Evolutionary conservation across 2,329 filamentous ascomycete species (phyloP).

Genomic region (Pyrenophora seminiperda): DNA sequence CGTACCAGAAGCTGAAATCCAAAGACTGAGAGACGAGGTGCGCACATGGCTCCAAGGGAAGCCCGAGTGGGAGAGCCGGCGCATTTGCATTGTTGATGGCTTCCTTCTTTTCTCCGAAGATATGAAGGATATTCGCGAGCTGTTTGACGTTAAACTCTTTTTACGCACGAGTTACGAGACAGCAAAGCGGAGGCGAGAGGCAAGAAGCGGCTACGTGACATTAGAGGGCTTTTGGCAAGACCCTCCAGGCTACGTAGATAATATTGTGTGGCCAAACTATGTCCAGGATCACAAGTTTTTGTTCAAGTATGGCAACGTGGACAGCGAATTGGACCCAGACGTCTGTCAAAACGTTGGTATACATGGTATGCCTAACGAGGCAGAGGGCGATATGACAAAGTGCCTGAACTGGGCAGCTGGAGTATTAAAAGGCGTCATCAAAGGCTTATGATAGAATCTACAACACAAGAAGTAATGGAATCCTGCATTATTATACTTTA

Average conservation of each 20-base stretch:
- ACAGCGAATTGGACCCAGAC: constrained; percentile 58
- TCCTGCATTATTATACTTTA: constrained; percentile 13
- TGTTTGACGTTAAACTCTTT: constrained; percentile 79
- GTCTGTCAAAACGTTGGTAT: constrained; percentile 38
- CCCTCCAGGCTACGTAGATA: constrained; percentile 90
- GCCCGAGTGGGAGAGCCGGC: constrained; percentile 24
- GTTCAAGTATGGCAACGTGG: constrained; percentile 71
- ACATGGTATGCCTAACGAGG: constrained; percentile 49
- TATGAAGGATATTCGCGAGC: constrained; percentile 57
- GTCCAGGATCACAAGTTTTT: constrained; percentile 80
- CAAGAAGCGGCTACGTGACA: constrained; percentile 77
- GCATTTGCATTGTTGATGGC: constrained; percentile 76
- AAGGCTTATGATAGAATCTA: constrained; percentile 7
- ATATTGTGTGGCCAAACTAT: constrained; percentile 96
- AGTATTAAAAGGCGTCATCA: constrained; percentile 31
- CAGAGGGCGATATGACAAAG: constrained; percentile 40
- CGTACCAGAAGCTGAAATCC: constrained; percentile 38
- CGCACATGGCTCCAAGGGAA: constrained; percentile 11
- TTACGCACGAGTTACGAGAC: constrained; percentile 67
- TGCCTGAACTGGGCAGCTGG: constrained; percentile 42
- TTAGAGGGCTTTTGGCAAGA: constrained; percentile 90
- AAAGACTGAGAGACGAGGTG: constrained; percentile 43
- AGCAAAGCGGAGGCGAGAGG: constrained; percentile 69
- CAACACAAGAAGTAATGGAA: neutral
- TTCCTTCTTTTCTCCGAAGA: constrained; percentile 78